Evolutionary conservation across 2,329 filamentous ascomycete species (phyloP), one percentile per base, ranked within the genome.

Genomic region (Cercospora berteroae): DNA sequence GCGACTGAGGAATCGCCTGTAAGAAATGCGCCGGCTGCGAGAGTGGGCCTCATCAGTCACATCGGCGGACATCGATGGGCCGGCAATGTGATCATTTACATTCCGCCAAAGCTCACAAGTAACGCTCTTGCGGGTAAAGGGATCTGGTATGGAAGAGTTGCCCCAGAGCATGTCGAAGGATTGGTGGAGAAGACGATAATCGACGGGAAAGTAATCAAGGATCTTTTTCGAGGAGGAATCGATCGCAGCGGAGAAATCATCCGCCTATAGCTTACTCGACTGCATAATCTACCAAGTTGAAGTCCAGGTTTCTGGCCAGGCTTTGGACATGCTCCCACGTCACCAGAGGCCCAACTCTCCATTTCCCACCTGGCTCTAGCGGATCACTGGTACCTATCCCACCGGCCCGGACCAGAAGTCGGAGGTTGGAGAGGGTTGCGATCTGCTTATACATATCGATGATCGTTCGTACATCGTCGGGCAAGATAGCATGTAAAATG

Each of bases 41-140:
- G 88, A 58, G 85, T 94, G 0, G 92, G 87, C 0, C 74, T 90
- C 64, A 90, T 94, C 64, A 92, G 89, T 68, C 92, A 96, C 74
- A 89, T 96, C 63, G 91, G 92, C 0, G 92, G 92, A 0, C 92
- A 96, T 79, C 94, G 93, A 77, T 94, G 90, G 77, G 92, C 92
- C 0, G 92, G 92, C 1, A 96, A 96, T 77, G 86, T 94, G 39
- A 93, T 95, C 58, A 80, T 95, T 1, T 95, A 95, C 74, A 77
- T 95, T 5, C 92, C 92, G 4, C 89, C 88, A 0, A 75, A 74
- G 2, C 74, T 75, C 69, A 69, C 62, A 5, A 70, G 48, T 0
- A 87, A 91, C 76, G 83, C 86, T 4, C 78, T 94, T 60, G 87
- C 86, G 0, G 91, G 91, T 0, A 87, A 87, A 74, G 91, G 91